A percentile compares a stretch with the other conserved stretches of the same genome.
Conservation (phyloP, 192 early-diverging fungal species). For the Entomortierella beljakovae region DNA sequence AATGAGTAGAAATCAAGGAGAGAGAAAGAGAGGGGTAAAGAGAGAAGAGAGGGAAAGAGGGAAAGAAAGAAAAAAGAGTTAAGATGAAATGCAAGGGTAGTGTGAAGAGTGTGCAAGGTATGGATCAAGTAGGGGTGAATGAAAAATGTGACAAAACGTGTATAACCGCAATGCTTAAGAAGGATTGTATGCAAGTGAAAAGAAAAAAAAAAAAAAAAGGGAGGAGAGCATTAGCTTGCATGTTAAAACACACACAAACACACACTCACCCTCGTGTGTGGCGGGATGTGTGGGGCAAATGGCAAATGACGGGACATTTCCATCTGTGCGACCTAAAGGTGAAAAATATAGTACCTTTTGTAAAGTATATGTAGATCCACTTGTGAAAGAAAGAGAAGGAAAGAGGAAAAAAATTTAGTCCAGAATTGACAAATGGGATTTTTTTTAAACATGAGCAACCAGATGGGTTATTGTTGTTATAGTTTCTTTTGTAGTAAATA, state of each 20-base stretch:
- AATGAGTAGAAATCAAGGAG: no score
- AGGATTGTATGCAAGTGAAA: no score
- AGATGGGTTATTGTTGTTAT: background rate
- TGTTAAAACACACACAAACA: no score
- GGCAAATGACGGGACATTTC: constrained; percentile 19
- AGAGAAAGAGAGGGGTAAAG: background rate
- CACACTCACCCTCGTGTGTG: constrained; percentile 4
- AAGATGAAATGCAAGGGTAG: background rate
- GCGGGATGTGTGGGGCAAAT: constrained; percentile 16
- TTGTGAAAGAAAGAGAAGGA: background rate
- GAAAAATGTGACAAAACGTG: no score
- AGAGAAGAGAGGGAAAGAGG: background rate
- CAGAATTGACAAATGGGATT: background rate
- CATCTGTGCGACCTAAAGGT: background rate
- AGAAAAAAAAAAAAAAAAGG: background rate
- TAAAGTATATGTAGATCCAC: background rate
- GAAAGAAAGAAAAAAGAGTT: background rate
- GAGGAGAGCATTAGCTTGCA: background rate
- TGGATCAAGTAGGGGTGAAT: no score
- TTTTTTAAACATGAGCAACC: background rate
- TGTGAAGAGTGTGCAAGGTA: no score
- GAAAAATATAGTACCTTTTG: background rate
- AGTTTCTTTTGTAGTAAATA: no score
- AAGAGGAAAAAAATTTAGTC: background rate
- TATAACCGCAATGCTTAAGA: no score